Evolutionary conservation across 1,139 yeast genomes (phyloP).

Genomic region (Hyphopichia khmerensis): DNA sequence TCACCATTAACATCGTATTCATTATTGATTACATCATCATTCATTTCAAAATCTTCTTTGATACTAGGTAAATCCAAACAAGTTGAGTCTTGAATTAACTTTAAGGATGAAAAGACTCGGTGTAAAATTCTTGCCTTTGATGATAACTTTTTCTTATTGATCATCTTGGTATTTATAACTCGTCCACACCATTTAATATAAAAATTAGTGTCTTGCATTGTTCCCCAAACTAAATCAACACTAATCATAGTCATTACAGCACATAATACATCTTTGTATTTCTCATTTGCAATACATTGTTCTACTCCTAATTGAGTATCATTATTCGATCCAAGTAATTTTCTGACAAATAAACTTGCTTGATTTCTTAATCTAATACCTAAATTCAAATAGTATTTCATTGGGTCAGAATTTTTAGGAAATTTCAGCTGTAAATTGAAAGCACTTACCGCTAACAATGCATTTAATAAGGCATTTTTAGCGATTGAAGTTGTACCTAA

Average conservation of each 20-base stretch:
- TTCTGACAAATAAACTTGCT: constrained; percentile 66
- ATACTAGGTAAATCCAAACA: constrained; percentile 50
- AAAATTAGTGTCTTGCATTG: constrained; percentile 81
- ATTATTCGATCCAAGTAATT: constrained; percentile 36
- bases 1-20: constrained; percentile 45
- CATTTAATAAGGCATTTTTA: constrained; percentile 74
- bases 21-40: constrained; percentile 9
- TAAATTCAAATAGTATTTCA: constrained; percentile 67
- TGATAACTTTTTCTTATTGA: constrained; percentile 62
- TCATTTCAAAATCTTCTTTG: constrained; percentile 32
- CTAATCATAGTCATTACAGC: constrained; percentile 87
- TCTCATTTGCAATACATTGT: constrained; percentile 60
- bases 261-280: constrained; percentile 80
- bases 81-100: constrained; percentile 72
- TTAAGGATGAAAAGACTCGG: constrained; percentile 72
- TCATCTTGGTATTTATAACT: constrained; percentile 69
- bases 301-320: constrained; percentile 39
- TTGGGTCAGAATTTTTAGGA: constrained; percentile 56
- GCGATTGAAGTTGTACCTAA: constrained; percentile 76
- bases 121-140: constrained; percentile 77
- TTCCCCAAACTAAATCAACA: constrained; percentile 88
- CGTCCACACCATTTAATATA: constrained; percentile 77
- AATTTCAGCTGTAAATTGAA: constrained; percentile 77
- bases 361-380: constrained; percentile 75
- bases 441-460: constrained; percentile 78